phyloP scores from a whole-genome alignment of 306 rosid genomes.

The Corylus americana region DNA sequence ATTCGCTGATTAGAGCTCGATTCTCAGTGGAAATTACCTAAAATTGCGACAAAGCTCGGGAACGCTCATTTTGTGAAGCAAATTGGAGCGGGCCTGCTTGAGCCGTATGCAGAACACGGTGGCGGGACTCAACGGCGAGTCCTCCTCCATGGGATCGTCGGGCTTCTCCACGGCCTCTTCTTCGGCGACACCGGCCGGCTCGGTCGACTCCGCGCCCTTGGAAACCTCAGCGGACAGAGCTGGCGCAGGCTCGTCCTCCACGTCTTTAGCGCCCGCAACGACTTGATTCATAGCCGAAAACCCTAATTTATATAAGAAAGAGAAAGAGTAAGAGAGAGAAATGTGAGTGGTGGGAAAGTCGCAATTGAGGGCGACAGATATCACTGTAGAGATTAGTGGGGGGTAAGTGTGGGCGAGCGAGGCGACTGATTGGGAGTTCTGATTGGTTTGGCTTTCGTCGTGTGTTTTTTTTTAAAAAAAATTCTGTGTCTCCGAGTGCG shows the following conservation, averaged over 20 bases:
- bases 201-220: slow-evolving; percentile 46
- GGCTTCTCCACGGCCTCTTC: slow-evolving; percentile 35
- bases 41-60: slow-evolving; percentile 95
- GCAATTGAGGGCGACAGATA: slow-evolving; percentile 96
- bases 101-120: slow-evolving; percentile 78
- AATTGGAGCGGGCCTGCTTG: slow-evolving; percentile 66
- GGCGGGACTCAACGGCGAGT: slow-evolving; percentile 55
- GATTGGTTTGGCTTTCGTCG: slow-evolving; percentile 17
- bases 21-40: slow-evolving; percentile 45
- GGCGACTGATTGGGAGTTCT: slow-evolving; percentile 1
- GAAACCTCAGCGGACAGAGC: slow-evolving; percentile 42
- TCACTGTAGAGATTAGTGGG: slow-evolving; percentile 59
- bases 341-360: slow-evolving; percentile 86
- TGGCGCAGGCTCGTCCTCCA: slow-evolving; percentile 58
- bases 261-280: slow-evolving; percentile 47
- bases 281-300: slow-evolving; percentile 64
- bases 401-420: slow-evolving; percentile 39
- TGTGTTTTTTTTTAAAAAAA: neutral
- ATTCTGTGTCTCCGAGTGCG: slow-evolving; percentile 13
- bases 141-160: slow-evolving; percentile 73
- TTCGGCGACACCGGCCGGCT: slow-evolving; percentile 31
- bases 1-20: slow-evolving; percentile 12
- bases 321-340: slow-evolving; percentile 30
- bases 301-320: slow-evolving; percentile 54
- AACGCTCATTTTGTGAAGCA: slow-evolving; percentile 82